Evolutionary conservation across 352 stramenopile genomes (phyloP), one percentile per base, ranked within the genome.

Genomic region (Pythium utonaiense): DNA sequence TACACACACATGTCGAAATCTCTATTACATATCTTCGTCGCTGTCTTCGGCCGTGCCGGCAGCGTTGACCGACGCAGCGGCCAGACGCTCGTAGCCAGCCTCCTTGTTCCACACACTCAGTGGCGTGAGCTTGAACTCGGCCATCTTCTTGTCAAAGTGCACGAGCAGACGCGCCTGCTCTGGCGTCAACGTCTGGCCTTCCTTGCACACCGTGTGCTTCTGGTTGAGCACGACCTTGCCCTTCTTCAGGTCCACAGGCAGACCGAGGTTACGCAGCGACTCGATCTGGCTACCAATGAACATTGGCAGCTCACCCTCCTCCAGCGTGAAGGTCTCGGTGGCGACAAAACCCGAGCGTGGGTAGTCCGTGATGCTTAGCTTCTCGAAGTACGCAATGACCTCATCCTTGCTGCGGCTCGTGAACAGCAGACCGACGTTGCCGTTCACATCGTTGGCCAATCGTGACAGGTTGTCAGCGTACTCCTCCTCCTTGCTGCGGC

Each of bases 211-310:
- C 57, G 83, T 91, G 73, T 96, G 88, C 69, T 97, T 89, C 50
- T 93, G 85, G 65, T 86, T 87, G 19, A 99, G 84, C 58, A 95
- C 76, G 41, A 99, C 79, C 48, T 85, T 86, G 42, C 95, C 95
- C 66, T 98, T 98, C 76, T 99, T 95, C 27, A 99, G 83, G 70
- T 99, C 94, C 50, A 98, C 95, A 12, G 96, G 95, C 40, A 99
- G 76, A 22, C 97, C 95, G 16, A 99, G 80, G 47, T 93, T 93
- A 40, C 96, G 91, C 50, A 99, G 97, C 48, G 96, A 95, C 77
- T 99, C 94, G 47, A 98, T 79, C 96, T 99, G 98, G 57, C 88
- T 97, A 16, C 96, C 92, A 42, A 98, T 96, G 69, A 98, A 98
- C 62, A 93, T 84, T 45, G 90, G 83, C 57, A 99, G 67, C 60